Conservation (phyloP, 257 asterid genomes). For the Ilex asprella region DNA sequence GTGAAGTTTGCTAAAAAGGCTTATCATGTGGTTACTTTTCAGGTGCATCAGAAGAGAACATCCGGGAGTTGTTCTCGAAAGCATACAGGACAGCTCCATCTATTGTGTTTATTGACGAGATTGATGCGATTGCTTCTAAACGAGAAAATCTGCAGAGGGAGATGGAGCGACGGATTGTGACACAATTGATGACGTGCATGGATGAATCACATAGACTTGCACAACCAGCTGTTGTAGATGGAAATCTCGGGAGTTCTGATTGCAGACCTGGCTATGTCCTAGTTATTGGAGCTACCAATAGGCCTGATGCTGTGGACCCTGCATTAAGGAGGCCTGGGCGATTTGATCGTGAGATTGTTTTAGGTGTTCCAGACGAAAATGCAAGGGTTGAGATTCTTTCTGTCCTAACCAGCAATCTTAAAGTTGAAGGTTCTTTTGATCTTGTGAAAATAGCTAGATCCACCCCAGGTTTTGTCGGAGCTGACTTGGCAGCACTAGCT, state of each 20-base stretch:
- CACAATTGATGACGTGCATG: slow-evolving; percentile 88
- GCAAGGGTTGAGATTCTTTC: slow-evolving; percentile 67
- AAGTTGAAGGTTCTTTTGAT: slow-evolving; percentile 81
- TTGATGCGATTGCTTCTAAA: slow-evolving; percentile 88
- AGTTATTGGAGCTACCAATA: slow-evolving; percentile 87
- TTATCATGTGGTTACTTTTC: slow-evolving; percentile 12
- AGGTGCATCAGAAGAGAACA: slow-evolving; percentile 93
- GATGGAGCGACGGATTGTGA: slow-evolving; percentile 83
- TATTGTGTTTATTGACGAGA: slow-evolving; percentile 91
- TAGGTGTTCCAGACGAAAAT: slow-evolving; percentile 77
- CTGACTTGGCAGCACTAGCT: slow-evolving; percentile 71
- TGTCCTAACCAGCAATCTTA: slow-evolving; percentile 49
- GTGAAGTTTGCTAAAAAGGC: slow-evolving; percentile 1
- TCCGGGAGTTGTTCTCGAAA: slow-evolving; percentile 65
- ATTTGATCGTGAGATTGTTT: slow-evolving; percentile 71
- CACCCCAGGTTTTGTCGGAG: slow-evolving; percentile 92
- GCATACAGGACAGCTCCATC: slow-evolving; percentile 87
- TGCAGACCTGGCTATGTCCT: slow-evolving; percentile 51
- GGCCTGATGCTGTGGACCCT: slow-evolving; percentile 82
- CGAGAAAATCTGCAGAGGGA: slow-evolving; percentile 75
- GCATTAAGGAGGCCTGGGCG: slow-evolving; percentile 95
- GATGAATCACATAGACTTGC: slow-evolving; percentile 49
- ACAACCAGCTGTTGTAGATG: slow-evolving; percentile 31
- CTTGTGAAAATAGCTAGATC: slow-evolving; percentile 65
- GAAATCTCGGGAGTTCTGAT: slow-evolving; percentile 27